phyloP scores from a whole-genome alignment of 176 grass and related monocot species.

The Hsuehochloa calcarea region DNA sequence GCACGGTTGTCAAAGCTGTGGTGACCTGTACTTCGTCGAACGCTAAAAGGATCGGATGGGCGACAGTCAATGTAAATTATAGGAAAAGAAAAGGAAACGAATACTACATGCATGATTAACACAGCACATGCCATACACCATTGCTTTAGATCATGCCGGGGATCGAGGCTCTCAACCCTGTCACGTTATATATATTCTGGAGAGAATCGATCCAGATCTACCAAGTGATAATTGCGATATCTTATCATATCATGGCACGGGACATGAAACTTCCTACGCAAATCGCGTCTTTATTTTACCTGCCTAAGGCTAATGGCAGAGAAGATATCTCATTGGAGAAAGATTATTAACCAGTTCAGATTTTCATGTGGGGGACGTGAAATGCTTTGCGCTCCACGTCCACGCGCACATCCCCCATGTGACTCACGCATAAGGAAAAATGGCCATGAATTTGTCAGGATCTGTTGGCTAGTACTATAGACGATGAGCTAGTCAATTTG shows the following conservation, averaged over 20 bases:
- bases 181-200: background rate
- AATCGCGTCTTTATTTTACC: background rate
- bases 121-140: conserved; percentile 19
- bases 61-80: background rate
- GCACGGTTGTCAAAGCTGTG: background rate
- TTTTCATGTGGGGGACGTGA: background rate
- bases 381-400: background rate
- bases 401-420: background rate
- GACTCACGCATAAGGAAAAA: background rate
- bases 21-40: background rate
- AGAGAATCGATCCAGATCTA: conserved; percentile 26
- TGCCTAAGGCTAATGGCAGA: background rate
- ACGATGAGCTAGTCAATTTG: too few species aligned
- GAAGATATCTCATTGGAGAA: background rate
- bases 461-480: too few species aligned
- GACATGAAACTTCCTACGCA: conserved; percentile 8
- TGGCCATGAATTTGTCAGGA: too few species aligned
- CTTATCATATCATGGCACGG: conserved; percentile 33
- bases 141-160: background rate
- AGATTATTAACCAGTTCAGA: background rate
- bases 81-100: background rate
- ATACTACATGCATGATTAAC: conserved; percentile 13
- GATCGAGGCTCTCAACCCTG: background rate
- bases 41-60: background rate
- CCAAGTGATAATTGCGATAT: conserved; percentile 13